Percentiles rank a stretch among this genome's conserved stretches.
These are phyloP conservation scores for Senna siamea DNA, from an alignment of 306 rosid genomes.

Conservation along the genomic window DNA sequence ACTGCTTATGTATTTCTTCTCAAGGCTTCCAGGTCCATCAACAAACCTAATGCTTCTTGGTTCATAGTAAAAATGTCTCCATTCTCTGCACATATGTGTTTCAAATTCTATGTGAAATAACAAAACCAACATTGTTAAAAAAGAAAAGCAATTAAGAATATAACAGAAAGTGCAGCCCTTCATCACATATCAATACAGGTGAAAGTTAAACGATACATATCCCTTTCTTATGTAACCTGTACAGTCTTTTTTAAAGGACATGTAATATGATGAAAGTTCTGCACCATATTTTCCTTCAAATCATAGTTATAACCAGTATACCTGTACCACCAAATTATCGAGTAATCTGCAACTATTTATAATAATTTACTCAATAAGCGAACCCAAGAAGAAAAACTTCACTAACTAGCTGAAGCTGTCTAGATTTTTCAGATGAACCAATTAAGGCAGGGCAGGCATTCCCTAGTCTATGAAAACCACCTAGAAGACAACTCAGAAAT, in stretches of 20 bases:
- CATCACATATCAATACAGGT: slow-evolving; percentile 1
- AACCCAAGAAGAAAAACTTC: neutral
- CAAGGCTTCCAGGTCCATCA: slow-evolving; percentile 43
- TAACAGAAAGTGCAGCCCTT: neutral
- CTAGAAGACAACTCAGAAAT: neutral
- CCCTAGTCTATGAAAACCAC: neutral
- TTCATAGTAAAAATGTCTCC: slow-evolving; percentile 74
- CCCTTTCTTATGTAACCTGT: neutral
- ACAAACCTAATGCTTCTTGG: slow-evolving; percentile 64
- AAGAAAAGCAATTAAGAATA: slow-evolving; percentile 7
- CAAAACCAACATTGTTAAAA: slow-evolving; percentile 9
- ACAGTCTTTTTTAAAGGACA: neutral
- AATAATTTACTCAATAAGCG: neutral
- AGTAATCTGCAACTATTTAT: neutral
- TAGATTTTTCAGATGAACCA: neutral
- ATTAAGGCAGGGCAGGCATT: neutral
- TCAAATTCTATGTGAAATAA: slow-evolving; percentile 31
- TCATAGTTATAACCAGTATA: neutral
- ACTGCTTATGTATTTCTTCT: slow-evolving; percentile 42
- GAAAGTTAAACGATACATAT: slow-evolving; percentile 12
- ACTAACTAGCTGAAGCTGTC: neutral
- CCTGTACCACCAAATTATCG: neutral
- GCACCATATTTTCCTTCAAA: neutral
- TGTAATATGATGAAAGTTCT: neutral
- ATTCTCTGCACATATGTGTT: slow-evolving; percentile 56